Conservation (phyloP, 2,329 filamentous ascomycete genomes). For the Laburnicola sp. region DNA sequence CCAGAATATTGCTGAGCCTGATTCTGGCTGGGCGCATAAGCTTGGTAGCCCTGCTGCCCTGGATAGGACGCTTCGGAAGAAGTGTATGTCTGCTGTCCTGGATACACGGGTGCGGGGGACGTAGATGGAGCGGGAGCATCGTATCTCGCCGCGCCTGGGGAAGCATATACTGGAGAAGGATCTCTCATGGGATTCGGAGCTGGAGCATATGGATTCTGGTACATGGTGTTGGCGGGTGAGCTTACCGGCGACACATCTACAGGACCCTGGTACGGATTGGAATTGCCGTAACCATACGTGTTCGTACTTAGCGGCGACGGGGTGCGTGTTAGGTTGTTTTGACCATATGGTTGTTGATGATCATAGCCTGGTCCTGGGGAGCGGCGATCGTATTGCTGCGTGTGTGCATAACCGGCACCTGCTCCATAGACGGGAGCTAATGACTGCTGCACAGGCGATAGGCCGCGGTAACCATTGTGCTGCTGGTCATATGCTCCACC, state of each 20-base stretch:
- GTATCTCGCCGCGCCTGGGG: slow-evolving; percentile 15
- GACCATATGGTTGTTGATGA: slow-evolving; percentile 17
- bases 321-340: slow-evolving; percentile 8
- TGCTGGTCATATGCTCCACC: slow-evolving; percentile 25
- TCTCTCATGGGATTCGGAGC: slow-evolving; percentile 1
- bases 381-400: slow-evolving; percentile 13
- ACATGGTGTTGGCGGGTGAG: background rate
- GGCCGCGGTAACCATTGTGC: slow-evolving; percentile 17
- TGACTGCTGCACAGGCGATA: slow-evolving; percentile 15
- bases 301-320: background rate
- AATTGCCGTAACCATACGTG: slow-evolving; percentile 3
- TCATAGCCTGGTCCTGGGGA: slow-evolving; percentile 7
- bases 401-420: slow-evolving; percentile 19
- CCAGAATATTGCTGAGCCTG: slow-evolving; percentile 13
- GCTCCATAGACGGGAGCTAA: slow-evolving; percentile 22
- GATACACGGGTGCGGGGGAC: slow-evolving; percentile 12
- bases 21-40: slow-evolving; percentile 14
- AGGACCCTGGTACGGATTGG: background rate
- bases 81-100: slow-evolving; percentile 15
- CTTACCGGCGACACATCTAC: background rate
- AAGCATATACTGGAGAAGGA: slow-evolving; percentile 17
- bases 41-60: slow-evolving; percentile 19
- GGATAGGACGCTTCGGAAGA: slow-evolving; percentile 11
- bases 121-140: slow-evolving; percentile 6
- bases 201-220: slow-evolving; percentile 4